Percentiles rank a stretch among this genome's conserved stretches.
Conservation (phyloP, 352 stramenopile genomes). For the Poterioochromonas sp. region DNA sequence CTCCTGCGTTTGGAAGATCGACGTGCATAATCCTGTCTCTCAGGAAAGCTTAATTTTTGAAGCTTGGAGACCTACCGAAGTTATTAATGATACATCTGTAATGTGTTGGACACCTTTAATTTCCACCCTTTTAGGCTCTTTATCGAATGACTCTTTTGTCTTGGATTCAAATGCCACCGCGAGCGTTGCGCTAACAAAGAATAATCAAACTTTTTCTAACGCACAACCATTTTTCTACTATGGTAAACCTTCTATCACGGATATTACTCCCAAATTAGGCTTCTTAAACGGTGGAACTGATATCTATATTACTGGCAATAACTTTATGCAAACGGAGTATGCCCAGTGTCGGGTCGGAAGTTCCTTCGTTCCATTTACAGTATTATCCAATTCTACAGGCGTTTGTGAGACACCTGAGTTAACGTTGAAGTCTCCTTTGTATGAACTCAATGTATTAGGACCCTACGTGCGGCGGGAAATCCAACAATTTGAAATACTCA, state of each 20-base stretch:
- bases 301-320: slow-evolving; percentile 4
- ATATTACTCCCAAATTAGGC: neutral
- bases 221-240: neutral
- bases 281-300: neutral
- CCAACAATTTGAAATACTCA: neutral
- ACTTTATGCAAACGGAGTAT: slow-evolving; percentile 12
- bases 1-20: neutral
- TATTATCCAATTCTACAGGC: neutral
- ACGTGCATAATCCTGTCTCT: slow-evolving; percentile 13
- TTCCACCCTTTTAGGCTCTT: neutral
- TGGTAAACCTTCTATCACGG: neutral
- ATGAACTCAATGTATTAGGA: neutral
- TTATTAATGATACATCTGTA: neutral
- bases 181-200: neutral
- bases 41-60: neutral
- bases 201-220: slow-evolving; percentile 20
- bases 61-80: neutral
- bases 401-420: neutral
- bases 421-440: neutral
- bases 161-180: slow-evolving; percentile 27
- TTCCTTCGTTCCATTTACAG: neutral
- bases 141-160: neutral
- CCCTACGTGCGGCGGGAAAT: neutral
- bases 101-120: neutral
- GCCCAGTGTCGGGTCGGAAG: neutral